Base-by-base conservation (phyloP, 129 eudicot genomes). In the Deinandra increscens region DNA sequence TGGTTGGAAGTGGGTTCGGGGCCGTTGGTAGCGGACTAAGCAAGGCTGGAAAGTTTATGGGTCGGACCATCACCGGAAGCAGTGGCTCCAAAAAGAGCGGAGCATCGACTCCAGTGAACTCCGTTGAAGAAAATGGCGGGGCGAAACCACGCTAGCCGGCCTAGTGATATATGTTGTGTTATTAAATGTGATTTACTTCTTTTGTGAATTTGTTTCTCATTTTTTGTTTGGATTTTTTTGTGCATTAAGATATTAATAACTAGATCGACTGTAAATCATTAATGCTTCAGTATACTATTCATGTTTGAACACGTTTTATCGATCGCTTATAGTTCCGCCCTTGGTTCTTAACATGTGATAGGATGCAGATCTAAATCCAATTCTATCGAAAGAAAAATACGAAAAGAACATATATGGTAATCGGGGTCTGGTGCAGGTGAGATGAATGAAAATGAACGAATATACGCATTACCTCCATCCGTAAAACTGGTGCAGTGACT, bases 41-140 rank as follows among this genome's bases (percentile, higher is more conserved):
- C 73, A 93, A 93, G 81, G 98, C 98, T 56, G 98, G 98, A 48
- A 89, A 79, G 79, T 93, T 93, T 73, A 87, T 93, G 96, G 96
- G 96, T 44, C 76, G 98, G 75, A 86, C 90, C 70, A 81, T 93
- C 26, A 89, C 96, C 0, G 98, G 98, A 48, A 70, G 85, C 20
- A 42, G 84, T 62, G 59, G 53, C 1, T 50, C 84, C 33, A 82
- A 42, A 80, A 60, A n/a, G 78, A 88, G 91, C 5, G 95, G 96
- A 6, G 3, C 87, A 12, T 75, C 87, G 9, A 86, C 95, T 14
- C 96, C 96, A 7, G 95, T 88, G 19, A 84, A 82, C 71, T 54
- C 84, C 0, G 43, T 73, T 38, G 81, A 70, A 69, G 87, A 83
- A 63, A 83, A 83, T 4, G 88, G 91, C 0, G 91, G 91, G 11